Evolutionary conservation across 2,329 filamentous ascomycete species (phyloP).

Genomic region (Apiospora aurea): DNA sequence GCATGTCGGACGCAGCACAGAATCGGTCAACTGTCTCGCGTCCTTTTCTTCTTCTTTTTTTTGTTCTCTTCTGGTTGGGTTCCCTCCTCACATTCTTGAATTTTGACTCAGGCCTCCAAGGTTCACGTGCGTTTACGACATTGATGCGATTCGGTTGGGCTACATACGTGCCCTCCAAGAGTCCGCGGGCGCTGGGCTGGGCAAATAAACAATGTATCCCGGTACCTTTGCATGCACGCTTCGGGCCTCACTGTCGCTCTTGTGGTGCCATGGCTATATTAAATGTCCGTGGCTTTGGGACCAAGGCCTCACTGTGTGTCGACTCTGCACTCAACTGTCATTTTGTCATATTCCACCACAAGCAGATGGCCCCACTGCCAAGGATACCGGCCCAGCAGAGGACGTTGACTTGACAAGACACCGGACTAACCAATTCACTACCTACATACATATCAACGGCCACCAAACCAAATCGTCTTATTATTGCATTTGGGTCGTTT

Average conservation of each 20-base stretch:
- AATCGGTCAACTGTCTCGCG: conserved; percentile 22
- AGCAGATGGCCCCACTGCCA: not conserved
- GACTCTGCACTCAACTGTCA: not conserved
- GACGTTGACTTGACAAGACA: no score
- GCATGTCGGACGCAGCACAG: conserved; percentile 17
- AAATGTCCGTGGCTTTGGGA: not conserved
- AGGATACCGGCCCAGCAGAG: not conserved
- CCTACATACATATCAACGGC: no score
- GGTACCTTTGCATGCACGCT: conserved; percentile 16
- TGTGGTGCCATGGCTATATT: not conserved
- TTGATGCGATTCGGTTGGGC: conserved; percentile 8
- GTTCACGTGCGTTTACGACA: conserved; percentile 21
- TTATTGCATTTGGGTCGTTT: no score
- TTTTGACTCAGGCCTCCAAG: not conserved
- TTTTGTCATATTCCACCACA: not conserved
- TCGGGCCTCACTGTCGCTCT: conserved; percentile 7
- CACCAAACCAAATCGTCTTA: no score
- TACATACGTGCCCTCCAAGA: not conserved
- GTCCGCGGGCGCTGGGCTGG: not conserved
- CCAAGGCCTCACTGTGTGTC: not conserved
- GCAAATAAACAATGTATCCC: not conserved
- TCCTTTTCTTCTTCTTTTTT: not conserved
- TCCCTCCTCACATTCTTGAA: not conserved
- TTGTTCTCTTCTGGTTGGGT: not conserved
- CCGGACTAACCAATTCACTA: no score